Evolutionary conservation across 805 yeast genomes (phyloP).

Genomic region (Wickerhamiella sorbophila): DNA sequence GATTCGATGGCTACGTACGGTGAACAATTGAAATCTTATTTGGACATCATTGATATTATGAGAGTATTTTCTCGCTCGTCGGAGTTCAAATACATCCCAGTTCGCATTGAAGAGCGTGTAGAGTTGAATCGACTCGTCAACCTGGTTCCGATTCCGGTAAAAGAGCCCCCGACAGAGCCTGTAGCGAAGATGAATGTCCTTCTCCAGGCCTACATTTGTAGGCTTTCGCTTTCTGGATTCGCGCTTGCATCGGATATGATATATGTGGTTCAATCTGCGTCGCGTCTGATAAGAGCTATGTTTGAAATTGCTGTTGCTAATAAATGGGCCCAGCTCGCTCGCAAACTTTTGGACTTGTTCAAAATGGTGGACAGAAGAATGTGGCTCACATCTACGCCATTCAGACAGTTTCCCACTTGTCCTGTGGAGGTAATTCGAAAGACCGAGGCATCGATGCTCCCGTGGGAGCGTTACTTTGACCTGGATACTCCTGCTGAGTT

Average conservation of each 20-base stretch:
- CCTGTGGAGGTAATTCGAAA: slow-evolving; percentile 57
- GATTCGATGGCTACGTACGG: slow-evolving; percentile 58
- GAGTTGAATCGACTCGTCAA: slow-evolving; percentile 60
- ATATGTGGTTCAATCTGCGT: slow-evolving; percentile 85
- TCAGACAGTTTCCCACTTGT: slow-evolving; percentile 65
- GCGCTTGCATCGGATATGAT: slow-evolving; percentile 89
- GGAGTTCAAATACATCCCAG: slow-evolving; percentile 73
- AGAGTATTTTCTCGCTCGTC: slow-evolving; percentile 66
- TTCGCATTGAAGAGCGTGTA: slow-evolving; percentile 69
- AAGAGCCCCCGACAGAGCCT: slow-evolving; percentile 55
- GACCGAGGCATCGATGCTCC: slow-evolving; percentile 67
- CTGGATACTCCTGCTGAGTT: slow-evolving; percentile 57
- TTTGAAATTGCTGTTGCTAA: slow-evolving; percentile 59
- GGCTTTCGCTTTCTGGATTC: slow-evolving; percentile 65
- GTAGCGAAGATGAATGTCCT: slow-evolving; percentile 65
- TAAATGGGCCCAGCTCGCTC: slow-evolving; percentile 56
- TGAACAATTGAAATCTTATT: slow-evolving; percentile 46
- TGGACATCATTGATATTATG: slow-evolving; percentile 58
- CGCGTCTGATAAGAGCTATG: slow-evolving; percentile 73
- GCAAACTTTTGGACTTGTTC: slow-evolving; percentile 45
- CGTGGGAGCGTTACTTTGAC: slow-evolving; percentile 66
- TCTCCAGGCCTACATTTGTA: slow-evolving; percentile 76
- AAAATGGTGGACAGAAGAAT: slow-evolving; percentile 67
- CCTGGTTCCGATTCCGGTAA: slow-evolving; percentile 74
- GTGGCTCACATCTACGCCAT: slow-evolving; percentile 79